Base-by-base conservation (phyloP, 1,284 basidiomycete species). In the Fistulinella cinereoalba region DNA sequence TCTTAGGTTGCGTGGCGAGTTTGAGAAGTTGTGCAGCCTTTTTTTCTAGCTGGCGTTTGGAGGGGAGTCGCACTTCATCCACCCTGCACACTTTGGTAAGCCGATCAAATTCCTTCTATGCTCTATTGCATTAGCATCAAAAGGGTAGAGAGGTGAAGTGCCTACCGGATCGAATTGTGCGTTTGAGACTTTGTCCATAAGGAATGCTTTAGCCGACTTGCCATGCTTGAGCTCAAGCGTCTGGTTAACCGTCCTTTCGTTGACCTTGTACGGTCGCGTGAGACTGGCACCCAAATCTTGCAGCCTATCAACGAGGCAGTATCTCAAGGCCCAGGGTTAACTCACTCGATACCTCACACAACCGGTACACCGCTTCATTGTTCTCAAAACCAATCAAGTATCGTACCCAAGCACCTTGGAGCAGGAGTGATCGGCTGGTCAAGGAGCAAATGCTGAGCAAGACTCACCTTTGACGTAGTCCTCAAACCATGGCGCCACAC, bases 111-210 rank as follows among this genome's bases (percentile, higher is more conserved):
- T 95, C 92, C 64, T 75, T 77, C 89, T 94, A 59, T 28, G 52
- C 28, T 41, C 44, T 25, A 8, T 23, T 13, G 25, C 18, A 44
- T 66, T n/a, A 52, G 47, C 41, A 22, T 32, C 13, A 37, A 46
- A 11, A 38, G 15, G 23, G 10, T 11, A 29, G 3, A 33, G 37
- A n/a, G 12, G 25, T 21, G 33, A 47, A 36, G n/a, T 28, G 70
- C 80, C 49, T 53, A 90, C 89, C 54, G 71, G 67, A 19, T 70
- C 69, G 51, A 88, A 81, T 4, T 68, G 54, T 2, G 77, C 67
- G 61, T 95, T 93, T 4, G 91, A 94, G 3, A 93, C 80, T 55
- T 83, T 86, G 58, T 91, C 88, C 79, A 95, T 90, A 3, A 70
- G 62, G 57, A 85, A 92, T 1, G 67, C 49, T 45, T 73, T 76